Evolutionary conservation across 192 early-diverging fungal species (phyloP).

Genomic region (Podochytrium sp.): DNA sequence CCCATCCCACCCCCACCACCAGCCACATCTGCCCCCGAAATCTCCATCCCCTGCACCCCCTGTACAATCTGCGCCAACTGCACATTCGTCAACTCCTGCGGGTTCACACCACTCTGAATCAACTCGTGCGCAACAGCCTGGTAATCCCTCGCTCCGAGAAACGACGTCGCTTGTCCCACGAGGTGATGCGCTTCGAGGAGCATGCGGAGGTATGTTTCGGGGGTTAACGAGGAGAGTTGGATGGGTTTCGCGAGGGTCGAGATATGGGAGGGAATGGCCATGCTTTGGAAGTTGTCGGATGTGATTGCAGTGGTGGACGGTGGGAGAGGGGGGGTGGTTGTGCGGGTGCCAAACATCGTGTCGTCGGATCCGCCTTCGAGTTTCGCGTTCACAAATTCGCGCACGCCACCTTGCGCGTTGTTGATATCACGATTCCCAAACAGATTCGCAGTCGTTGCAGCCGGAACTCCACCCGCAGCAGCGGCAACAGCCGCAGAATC

Average conservation of each 20-base stretch:
- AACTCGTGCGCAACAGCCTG: conserved; percentile 4
- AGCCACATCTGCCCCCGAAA: not conserved
- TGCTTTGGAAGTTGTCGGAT: not conserved
- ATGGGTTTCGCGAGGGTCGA: conserved; percentile 20
- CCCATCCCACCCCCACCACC: not conserved
- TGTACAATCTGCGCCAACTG: not conserved
- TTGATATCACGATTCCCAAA: not conserved
- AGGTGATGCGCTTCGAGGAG: conserved; percentile 32
- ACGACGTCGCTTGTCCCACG: conserved; percentile 21
- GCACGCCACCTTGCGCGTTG: not conserved
- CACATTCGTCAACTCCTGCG: not conserved
- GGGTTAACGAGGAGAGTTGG: conserved; percentile 12
- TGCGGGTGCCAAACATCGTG: too few species aligned
- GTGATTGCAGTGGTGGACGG: not conserved
- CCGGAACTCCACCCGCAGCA: not conserved
- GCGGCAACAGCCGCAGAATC: not conserved
- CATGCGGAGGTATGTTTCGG: conserved; percentile 19
- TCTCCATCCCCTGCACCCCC: not conserved
- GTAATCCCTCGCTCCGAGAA: conserved; percentile 2
- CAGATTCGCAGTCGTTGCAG: not conserved
- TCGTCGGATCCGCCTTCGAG: not conserved
- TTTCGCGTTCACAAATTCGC: not conserved
- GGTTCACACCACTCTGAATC: not conserved
- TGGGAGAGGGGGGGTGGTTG: too few species aligned
- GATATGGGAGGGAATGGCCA: conserved; percentile 8